Evolutionary conservation across 352 stramenopile species (phyloP).

Genomic region (Phytophthora macrochlamydospora): DNA sequence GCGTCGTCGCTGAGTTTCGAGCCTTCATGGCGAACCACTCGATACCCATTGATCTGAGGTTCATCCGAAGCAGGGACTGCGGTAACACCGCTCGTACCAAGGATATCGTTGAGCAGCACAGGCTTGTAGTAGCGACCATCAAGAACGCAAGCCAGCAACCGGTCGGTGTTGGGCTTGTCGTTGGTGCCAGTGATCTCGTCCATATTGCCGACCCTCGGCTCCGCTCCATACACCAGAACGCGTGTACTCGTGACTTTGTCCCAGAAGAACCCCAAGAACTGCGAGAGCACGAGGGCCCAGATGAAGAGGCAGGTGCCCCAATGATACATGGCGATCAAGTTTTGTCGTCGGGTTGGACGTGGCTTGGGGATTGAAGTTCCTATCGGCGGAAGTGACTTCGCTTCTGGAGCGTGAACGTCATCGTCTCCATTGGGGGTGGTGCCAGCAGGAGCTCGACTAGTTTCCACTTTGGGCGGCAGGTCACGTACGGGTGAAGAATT

Average conservation of each 20-base stretch:
- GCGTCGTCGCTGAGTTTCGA: slow-evolving; percentile 21
- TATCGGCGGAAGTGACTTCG: not conserved
- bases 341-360: slow-evolving; percentile 17
- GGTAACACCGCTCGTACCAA: slow-evolving; percentile 15
- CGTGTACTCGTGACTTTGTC: slow-evolving; percentile 13
- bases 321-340: slow-evolving; percentile 27
- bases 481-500: slow-evolving; percentile 12
- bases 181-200: slow-evolving; percentile 38
- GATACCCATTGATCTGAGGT: slow-evolving; percentile 29
- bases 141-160: slow-evolving; percentile 48
- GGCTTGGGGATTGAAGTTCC: not conserved
- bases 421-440: not conserved
- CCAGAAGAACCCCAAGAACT: slow-evolving; percentile 40
- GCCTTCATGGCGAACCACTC: slow-evolving; percentile 17
- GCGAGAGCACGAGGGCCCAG: slow-evolving; percentile 26
- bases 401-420: slow-evolving; percentile 1
- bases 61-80: slow-evolving; percentile 8
- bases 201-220: slow-evolving; percentile 21
- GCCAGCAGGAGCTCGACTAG: slow-evolving; percentile 19
- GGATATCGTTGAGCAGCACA: slow-evolving; percentile 36
- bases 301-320: slow-evolving; percentile 40
- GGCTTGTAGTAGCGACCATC: slow-evolving; percentile 43
- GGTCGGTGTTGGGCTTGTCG: slow-evolving; percentile 57
- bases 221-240: slow-evolving; percentile 17
- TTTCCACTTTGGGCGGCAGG: slow-evolving; percentile 17